Evolutionary conservation across 495 filamentous ascomycete species (phyloP), one percentile per base, ranked within the genome.

Genomic region (Viridothelium virens): DNA sequence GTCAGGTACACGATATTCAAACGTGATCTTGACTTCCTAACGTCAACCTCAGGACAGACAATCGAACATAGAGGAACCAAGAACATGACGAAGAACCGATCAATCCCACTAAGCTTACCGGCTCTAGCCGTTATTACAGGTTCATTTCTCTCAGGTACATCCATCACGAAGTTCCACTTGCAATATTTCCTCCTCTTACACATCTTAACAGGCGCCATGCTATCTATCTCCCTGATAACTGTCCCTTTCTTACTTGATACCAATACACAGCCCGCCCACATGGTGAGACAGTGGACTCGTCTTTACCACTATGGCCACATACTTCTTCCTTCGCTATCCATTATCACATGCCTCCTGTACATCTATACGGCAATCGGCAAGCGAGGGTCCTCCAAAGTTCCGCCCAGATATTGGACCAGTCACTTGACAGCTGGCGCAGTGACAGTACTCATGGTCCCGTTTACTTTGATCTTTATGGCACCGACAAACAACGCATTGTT

Each of bases 181-280:
- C 25, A 25, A 25, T 25, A 25, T 25, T 0, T 25, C 25, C 25
- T 25, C 25, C 5, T 34, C 33, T 63, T 1, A 33, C 38, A 1
- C 14, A 1, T 25, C 6, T 11, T 36, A 44, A 12, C 44, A 76
- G 74, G 74, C 7, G 71, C 74, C 3, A 76, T 76, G 74, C 70
- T 68, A 56, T 59, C 47, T 6, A 59, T 74, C 34, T 76, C 71
- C 16, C 38, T 69, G 25, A 61, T 76, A 14, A 47, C 65, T 9
- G 65, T 76, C 14, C 74, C 71, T 3, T 67, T 73, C 37, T 61
- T 76, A n/a, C 66, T 74, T 25, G 73, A 76, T 61, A 76, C 74
- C 38, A 69, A 63, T 53, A 67, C 67, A 37, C 18, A 67, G 50
- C 18, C 71, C 0, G 11, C 66, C 9, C 73, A 73, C 33, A 61